Base-by-base conservation (phyloP, 441 rosid species). In the Gossypium gossypioides region DNA sequence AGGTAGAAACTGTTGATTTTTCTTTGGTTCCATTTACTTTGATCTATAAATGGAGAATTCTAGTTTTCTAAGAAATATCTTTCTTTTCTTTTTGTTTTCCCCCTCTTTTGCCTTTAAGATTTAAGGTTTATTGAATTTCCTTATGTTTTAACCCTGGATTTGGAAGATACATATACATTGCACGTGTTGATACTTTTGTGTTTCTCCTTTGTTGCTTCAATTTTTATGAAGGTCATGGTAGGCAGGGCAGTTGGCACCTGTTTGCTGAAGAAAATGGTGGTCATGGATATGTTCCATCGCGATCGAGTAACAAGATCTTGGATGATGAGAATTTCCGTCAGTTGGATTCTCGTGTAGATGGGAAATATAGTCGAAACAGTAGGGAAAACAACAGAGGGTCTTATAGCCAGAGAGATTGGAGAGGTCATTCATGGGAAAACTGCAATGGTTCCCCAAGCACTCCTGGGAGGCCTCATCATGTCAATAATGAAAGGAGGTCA, bases 191-290 rank as follows among this genome's bases (percentile, higher is more conserved):
- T 81, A 66, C 67, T 64, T 68, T 78, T 75, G 51, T 29, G 58
- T 42, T 81, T 75, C 62, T 60, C 25, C 59, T 59, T 68, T 74
- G 73, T 81, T 75, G 29, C 29, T 79, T 80, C 69, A n/a, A 76
- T 71, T 81, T 66, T 71, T 75, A 59, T 88, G 85, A 87, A 93
- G 98, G 96, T 87, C 91, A 91, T 81, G 92, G 87, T 83, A 92
- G 89, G 96, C 95, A 86, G 87, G 95, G 94, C 74, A 89, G 87
- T 42, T 90, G 94, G 85, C 88, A 89, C 83, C 71, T 83, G 80
- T 88, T 86, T 81, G 75, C 76, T 15, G 97, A 90, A 55, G 97
- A 93, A 68, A 68, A 68, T 68, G 52, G 86, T 80, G 86, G 87
- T 77, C 84, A 86, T 80, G 88, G 89, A 51, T 89, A 88, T 64